These are phyloP conservation scores for Schwanniomyces occidentalis DNA, from an alignment of 805 yeast species.

Conservation along the genomic window DNA sequence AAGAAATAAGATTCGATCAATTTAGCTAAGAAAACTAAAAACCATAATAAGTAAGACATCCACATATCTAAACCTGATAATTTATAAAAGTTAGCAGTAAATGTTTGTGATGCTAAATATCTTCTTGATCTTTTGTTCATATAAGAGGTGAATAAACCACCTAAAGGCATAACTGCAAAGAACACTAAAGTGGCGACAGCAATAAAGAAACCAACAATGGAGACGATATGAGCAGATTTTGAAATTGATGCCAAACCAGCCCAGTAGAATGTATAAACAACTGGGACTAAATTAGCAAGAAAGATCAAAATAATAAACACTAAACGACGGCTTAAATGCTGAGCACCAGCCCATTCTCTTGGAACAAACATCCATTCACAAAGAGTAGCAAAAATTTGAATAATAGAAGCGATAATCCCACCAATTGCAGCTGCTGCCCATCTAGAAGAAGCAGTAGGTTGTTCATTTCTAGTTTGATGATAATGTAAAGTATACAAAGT, in stretches of 20 bases:
- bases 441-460: conserved; percentile 84
- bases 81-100: conserved; percentile 86
- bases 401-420: conserved; percentile 79
- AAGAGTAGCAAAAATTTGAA: conserved; percentile 85
- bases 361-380: conserved; percentile 97
- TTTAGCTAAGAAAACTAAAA: conserved; percentile 85
- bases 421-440: conserved; percentile 95
- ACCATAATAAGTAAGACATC: conserved; percentile 93
- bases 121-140: conserved; percentile 83
- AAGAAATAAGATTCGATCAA: conserved; percentile 89
- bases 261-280: conserved; percentile 80
- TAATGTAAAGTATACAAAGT: conserved; percentile 86
- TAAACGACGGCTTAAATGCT: conserved; percentile 87
- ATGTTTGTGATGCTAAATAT: conserved; percentile 91
- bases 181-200: conserved; percentile 81
- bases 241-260: conserved; percentile 69
- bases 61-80: conserved; percentile 90
- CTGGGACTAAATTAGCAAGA: conserved; percentile 77
- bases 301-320: conserved; percentile 69
- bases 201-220: conserved; percentile 86
- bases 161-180: conserved; percentile 93
- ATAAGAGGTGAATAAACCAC: conserved; percentile 92
- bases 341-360: conserved; percentile 99
- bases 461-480: conserved; percentile 76
- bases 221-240: conserved; percentile 70